Evolutionary conservation across 2,329 filamentous ascomycete genomes (phyloP), one percentile per base, ranked within the genome.

Genomic region (Sphaerulina vaccinii): DNA sequence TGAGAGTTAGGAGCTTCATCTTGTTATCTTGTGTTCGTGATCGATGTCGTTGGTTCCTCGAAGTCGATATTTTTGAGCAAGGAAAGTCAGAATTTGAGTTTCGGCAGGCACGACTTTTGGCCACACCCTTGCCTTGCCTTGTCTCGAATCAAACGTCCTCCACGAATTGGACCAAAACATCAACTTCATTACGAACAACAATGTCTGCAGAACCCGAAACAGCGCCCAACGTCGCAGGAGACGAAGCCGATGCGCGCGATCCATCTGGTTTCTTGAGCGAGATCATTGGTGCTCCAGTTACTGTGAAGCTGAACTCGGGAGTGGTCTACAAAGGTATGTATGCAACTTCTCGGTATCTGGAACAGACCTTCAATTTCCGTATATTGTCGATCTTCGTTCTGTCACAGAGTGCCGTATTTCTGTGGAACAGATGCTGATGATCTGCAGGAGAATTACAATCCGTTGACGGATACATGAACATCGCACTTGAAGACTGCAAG

Each of bases 401-500:
- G n/a, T n/a, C n/a, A n/a, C n/a, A n/a, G n/a, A n/a, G n/a, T n/a
- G n/a, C n/a, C n/a, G n/a, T n/a, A n/a, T n/a, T n/a, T n/a, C n/a
- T n/a, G n/a, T n/a, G n/a, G 24, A 27, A 27, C 24, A 7, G 24
- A 27, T 11, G 24, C 24, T 27, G 7, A 6, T 22, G 5, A 6
- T 19, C n/a, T 5, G 39, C 57, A 96, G 92, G 93, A 62, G 90
- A 96, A 70, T 81, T 97, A 32, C 91, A 97, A 70, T 96, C 91
- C 0, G 92, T 99, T 43, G 93, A 99, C 71, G 93, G 93, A 46
- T 99, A 97, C 75, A 99, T 99, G 93, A 99, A 99, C 75, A 96
- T 99, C 70, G 92, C 93, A 10, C 82, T 99, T 23, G 93, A 99
- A 73, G 93, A 96, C 75, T 95, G 90, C 16, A 86, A 89, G 60